Conservation (phyloP, 73 alveolate species). For the Tetrahymena elliotti region DNA sequence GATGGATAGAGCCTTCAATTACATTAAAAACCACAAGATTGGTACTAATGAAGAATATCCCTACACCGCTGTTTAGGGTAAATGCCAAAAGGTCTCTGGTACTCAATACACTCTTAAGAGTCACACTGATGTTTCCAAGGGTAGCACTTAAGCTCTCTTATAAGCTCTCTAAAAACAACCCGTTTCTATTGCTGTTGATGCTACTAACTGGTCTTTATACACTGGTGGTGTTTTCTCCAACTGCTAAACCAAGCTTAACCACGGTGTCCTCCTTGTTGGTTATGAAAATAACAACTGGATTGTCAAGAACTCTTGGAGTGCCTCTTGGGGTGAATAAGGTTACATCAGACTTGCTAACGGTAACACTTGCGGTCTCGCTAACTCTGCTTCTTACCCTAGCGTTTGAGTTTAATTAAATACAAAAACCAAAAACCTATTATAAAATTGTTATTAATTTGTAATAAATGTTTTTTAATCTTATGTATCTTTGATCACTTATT, state of each 20-base stretch:
- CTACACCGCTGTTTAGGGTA: slow-evolving; percentile 49
- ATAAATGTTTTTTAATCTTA: not conserved
- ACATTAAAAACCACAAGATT: slow-evolving; percentile 44
- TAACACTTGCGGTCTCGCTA: slow-evolving; percentile 44
- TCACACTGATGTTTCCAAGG: not conserved
- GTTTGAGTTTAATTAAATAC: not conserved
- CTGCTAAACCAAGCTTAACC: slow-evolving; percentile 19
- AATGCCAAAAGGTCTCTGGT: slow-evolving; percentile 27
- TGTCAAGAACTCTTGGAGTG: slow-evolving; percentile 58
- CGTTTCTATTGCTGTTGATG: slow-evolving; percentile 49
- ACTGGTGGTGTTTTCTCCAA: slow-evolving; percentile 46
- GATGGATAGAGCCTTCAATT: slow-evolving; percentile 46
- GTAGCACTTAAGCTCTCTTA: not conserved
- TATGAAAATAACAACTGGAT: slow-evolving; percentile 1
- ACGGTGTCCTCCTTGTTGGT: slow-evolving; percentile 58
- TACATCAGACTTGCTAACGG: slow-evolving; percentile 44
- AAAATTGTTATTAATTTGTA: too few species aligned
- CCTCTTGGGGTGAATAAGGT: slow-evolving; percentile 57
- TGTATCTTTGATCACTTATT: not conserved
- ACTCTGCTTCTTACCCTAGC: slow-evolving; percentile 13
- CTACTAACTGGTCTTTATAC: slow-evolving; percentile 43
- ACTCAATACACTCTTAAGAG: slow-evolving; percentile 7
- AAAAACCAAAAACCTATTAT: too few species aligned
- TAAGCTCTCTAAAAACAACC: slow-evolving; percentile 7
- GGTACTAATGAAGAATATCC: slow-evolving; percentile 53